Percentiles rank a stretch among this genome's conserved stretches.
These are phyloP conservation scores for Lecanosticta acicola DNA, from an alignment of 2,329 filamentous ascomycete genomes.

Conservation along the genomic window DNA sequence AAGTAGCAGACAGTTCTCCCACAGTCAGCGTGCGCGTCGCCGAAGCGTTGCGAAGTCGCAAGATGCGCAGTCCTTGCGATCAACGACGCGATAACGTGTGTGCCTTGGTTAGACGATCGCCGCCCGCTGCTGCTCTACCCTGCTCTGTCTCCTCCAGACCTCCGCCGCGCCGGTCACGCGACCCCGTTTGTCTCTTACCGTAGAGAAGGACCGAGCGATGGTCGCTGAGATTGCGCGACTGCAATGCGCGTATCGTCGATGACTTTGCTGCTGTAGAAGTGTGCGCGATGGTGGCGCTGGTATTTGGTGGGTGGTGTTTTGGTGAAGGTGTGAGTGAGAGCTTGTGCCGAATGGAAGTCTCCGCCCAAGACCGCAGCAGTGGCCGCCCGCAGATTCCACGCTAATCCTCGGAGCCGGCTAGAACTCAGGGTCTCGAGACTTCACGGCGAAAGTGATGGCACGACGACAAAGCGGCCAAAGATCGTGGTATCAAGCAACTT, in stretches of 20 bases:
- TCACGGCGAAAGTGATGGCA: too few species aligned
- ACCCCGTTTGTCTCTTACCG: conserved; percentile 3
- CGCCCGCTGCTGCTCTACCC: background rate
- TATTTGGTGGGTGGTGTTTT: background rate
- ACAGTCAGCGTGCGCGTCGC: background rate
- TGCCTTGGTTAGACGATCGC: background rate
- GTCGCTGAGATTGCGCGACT: background rate
- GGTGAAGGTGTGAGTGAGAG: background rate
- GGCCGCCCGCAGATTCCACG: background rate
- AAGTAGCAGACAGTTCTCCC: too few species aligned
- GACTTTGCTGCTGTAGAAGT: background rate
- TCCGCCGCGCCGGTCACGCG: conserved; percentile 13
- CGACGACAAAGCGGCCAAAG: too few species aligned
- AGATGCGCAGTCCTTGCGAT: too few species aligned
- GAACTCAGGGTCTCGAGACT: background rate
- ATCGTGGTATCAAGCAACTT: too few species aligned
- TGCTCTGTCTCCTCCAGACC: background rate
- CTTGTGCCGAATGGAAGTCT: background rate
- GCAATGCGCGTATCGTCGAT: conserved; percentile 1
- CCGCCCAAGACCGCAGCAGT: background rate
- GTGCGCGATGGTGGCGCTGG: background rate
- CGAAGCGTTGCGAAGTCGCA: too few species aligned
- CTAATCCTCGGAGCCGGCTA: too few species aligned
- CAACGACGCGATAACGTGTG: too few species aligned
- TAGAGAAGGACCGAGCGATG: background rate